Evolutionary conservation across 345 rosid species (phyloP), one percentile per base, ranked within the genome.

Genomic region (Hibiscus trionum): DNA sequence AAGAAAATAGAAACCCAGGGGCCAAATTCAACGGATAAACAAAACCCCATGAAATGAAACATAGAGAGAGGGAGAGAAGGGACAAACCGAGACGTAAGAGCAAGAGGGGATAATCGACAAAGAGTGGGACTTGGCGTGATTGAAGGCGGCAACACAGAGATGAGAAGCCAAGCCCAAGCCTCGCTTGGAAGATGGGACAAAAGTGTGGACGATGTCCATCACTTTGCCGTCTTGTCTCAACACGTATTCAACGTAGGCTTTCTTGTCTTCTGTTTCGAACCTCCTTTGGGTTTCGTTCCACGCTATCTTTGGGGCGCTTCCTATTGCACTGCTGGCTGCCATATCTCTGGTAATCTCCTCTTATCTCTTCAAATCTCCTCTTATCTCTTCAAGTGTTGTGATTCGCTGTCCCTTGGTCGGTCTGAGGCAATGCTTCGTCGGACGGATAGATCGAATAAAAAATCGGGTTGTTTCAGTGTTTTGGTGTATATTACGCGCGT

Each of bases 261-360:
- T 81, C 80, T 83, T 84, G 84, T 94, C 98, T 73, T 94, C 93
- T n/a, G 91, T 88, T 82, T 93, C 95, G 86, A 94, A 94, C 62
- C 87, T 76, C 21, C 74, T 69, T 19, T 74, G 71, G 27, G 69
- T 76, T 70, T 85, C 73, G 77, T 87, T 93, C 93, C 89, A 85
- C 69, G 80, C 79, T 33, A 91, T 91, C 79, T 79, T 85, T 69
- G 88, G 14, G 14, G 70, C 11, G 50, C 47, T 58, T 53, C 69
- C 4, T 27, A 77, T 37, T 56, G 72, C 70, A 61, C 55, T 50
- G 15, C 52, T 69, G 58, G 76, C 75, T 56, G 82, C 78, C 83
- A 74, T 74, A 27, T 52, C 55, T 55, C 47, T 17, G 21, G 21
- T n/a, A 15, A 14, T 73, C 19, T 24, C 15, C 26, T 10, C 47